phyloP scores from a whole-genome alignment of 2,329 filamentous ascomycete species.

The Epichloe brachyelytri region DNA sequence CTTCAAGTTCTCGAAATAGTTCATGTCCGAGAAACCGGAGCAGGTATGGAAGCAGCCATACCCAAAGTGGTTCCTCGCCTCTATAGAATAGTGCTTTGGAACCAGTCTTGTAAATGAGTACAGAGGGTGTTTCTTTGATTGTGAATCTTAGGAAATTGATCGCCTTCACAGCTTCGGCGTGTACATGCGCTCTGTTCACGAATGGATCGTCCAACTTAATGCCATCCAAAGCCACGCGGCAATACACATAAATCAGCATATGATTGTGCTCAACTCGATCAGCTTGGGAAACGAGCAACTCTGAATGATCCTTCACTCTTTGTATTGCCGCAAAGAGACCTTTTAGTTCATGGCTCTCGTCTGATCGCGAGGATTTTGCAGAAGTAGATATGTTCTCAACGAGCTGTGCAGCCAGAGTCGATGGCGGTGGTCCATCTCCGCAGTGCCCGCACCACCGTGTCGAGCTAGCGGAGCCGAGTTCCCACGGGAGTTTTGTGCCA shows the following conservation, averaged over 20 bases:
- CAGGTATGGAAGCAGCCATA: conserved; percentile 49
- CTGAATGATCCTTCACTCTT: conserved; percentile 36
- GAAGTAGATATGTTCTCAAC: conserved; percentile 66
- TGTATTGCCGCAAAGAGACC: conserved; percentile 50
- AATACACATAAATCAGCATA: conserved; percentile 73
- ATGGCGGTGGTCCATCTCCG: conserved; percentile 42
- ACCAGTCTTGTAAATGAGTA: conserved; percentile 40
- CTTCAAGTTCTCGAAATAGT: conserved; percentile 32
- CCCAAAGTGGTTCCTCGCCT: conserved; percentile 49
- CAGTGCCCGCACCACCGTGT: conserved; percentile 8
- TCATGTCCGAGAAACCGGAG: conserved; percentile 43
- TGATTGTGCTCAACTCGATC: conserved; percentile 67
- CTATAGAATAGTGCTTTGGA: conserved; percentile 33
- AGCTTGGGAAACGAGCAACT: conserved; percentile 44
- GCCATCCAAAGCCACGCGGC: conserved; percentile 63
- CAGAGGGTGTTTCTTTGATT: conserved; percentile 58
- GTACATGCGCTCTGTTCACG: conserved; percentile 39
- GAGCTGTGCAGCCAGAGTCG: conserved; percentile 77
- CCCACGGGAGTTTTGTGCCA: conserved; percentile 15
- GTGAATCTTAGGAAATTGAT: conserved; percentile 66
- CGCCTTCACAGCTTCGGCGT: conserved; percentile 54
- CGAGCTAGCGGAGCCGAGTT: conserved; percentile 10
- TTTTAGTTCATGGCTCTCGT: conserved; percentile 62
- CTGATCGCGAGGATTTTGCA: conserved; percentile 45
- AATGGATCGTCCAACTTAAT: conserved; percentile 58